Percentiles rank a stretch among this genome's conserved stretches.
These are phyloP conservation scores for Helichrysum umbraculigerum DNA, from an alignment of 129 eudicot species.

Conservation along the genomic window DNA sequence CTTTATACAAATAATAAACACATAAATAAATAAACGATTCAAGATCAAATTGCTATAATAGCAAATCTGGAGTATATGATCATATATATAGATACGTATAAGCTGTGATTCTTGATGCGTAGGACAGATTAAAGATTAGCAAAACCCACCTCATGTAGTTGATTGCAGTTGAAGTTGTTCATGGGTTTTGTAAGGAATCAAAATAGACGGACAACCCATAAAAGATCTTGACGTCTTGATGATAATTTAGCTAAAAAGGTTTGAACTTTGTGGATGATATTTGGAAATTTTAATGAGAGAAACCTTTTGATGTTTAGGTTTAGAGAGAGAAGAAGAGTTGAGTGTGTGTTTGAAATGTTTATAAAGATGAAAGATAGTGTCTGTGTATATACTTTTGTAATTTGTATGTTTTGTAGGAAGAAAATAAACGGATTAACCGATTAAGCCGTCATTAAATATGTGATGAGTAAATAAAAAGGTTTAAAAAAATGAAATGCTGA, in stretches of 20 bases:
- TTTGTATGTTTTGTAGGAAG: constrained; percentile 21
- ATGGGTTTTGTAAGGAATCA: constrained; percentile 30
- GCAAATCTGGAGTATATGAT: constrained; percentile 10
- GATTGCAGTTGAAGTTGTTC: constrained; percentile 22
- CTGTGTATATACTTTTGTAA: not conserved
- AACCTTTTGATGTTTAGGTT: constrained; percentile 39
- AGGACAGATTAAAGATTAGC: not conserved
- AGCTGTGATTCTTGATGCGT: constrained; percentile 21
- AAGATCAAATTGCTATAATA: constrained; percentile 25
- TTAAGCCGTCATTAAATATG: constrained; percentile 11
- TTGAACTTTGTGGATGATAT: constrained; percentile 26
- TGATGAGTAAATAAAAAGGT: constrained; percentile 26
- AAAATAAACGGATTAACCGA: constrained; percentile 18
- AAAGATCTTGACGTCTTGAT: constrained; percentile 29
- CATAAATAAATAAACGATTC: constrained; percentile 7
- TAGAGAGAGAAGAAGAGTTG: constrained; percentile 36
- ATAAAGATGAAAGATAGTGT: constrained; percentile 11
- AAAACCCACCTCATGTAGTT: constrained; percentile 29
- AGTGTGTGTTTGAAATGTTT: constrained; percentile 22
- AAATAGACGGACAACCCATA: constrained; percentile 21
- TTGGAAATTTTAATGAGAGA: constrained; percentile 37
- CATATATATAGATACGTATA: constrained; percentile 2
- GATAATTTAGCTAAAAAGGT: constrained; percentile 23
- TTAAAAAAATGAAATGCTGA: constrained; percentile 18
- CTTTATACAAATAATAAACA: not conserved